Conservation (phyloP, 306 rosid genomes). For the Hippophae tibetana region DNA sequence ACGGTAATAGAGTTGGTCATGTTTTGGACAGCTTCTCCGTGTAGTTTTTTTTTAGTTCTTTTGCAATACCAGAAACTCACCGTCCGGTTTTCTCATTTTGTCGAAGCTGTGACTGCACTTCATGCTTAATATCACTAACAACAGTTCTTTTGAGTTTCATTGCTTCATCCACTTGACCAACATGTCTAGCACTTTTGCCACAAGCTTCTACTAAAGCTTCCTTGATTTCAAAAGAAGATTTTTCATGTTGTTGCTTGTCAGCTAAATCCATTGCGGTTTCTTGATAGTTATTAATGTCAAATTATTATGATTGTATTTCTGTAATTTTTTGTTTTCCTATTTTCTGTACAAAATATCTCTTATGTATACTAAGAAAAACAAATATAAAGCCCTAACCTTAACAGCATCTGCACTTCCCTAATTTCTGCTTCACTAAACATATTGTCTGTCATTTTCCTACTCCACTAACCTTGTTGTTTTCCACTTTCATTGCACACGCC, state of each 20-base stretch:
- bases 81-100: slow-evolving; percentile 75
- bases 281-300: slow-evolving; percentile 57
- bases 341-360: no score
- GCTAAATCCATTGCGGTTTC: slow-evolving; percentile 95
- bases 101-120: slow-evolving; percentile 71
- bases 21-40: slow-evolving; percentile 85
- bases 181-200: slow-evolving; percentile 73
- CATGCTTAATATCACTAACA: slow-evolving; percentile 89
- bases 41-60: slow-evolving; percentile 87
- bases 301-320: no score
- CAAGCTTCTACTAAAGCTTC: slow-evolving; percentile 65
- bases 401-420: no score
- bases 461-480: no score
- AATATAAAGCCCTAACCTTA: no score
- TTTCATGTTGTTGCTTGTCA: slow-evolving; percentile 68
- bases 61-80: slow-evolving; percentile 86
- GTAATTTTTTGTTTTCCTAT: no score
- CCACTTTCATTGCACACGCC: no score
- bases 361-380: no score
- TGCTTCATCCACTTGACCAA: slow-evolving; percentile 79
- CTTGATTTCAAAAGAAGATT: slow-evolving; percentile 52
- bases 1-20: slow-evolving; percentile 75
- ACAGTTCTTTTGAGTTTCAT: slow-evolving; percentile 92
- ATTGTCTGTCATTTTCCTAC: no score
- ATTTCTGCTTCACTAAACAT: no score